A percentile compares a stretch with the other conserved stretches of the same genome.
phyloP scores from a whole-genome alignment of 2,329 filamentous ascomycete species.

The Diaporthe sp. region DNA sequence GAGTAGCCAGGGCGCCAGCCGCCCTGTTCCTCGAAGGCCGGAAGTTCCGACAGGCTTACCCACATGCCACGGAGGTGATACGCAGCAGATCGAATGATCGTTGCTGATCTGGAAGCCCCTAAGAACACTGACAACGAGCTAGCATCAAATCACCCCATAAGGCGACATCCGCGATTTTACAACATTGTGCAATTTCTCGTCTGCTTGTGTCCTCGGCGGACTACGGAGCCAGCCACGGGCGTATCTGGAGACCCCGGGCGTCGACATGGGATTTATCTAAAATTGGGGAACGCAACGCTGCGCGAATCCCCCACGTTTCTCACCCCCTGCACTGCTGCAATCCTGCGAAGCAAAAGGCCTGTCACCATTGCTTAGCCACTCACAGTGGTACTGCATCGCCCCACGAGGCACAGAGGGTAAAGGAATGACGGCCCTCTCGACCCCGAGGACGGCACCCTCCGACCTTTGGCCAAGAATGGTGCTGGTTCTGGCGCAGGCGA shows the following conservation, averaged over 20 bases:
- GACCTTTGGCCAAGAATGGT: neutral
- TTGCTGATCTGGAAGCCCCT: slow-evolving; percentile 22
- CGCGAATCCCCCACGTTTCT: slow-evolving; percentile 35
- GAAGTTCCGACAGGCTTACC: slow-evolving; percentile 29
- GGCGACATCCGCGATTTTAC: slow-evolving; percentile 19
- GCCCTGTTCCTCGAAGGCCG: slow-evolving; percentile 12
- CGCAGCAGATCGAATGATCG: slow-evolving; percentile 20
- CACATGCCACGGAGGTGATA: slow-evolving; percentile 21
- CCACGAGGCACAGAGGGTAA: neutral
- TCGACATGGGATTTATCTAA: slow-evolving; percentile 28
- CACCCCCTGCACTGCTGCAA: neutral
- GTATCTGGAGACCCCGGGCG: slow-evolving; percentile 1
- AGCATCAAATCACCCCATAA: slow-evolving; percentile 12
- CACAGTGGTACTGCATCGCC: neutral
- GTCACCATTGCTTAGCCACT: slow-evolving; percentile 29
- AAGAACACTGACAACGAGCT: neutral
- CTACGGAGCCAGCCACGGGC: slow-evolving; percentile 5
- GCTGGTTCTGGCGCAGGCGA: neutral
- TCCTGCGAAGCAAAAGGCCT: slow-evolving; percentile 8
- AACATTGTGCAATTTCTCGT: slow-evolving; percentile 4
- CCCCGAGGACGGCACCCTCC: slow-evolving; percentile 16
- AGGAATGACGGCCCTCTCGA: slow-evolving; percentile 15
- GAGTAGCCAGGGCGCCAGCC: slow-evolving; percentile 7
- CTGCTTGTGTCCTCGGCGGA: neutral
- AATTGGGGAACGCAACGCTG: slow-evolving; percentile 23